Base-by-base conservation (phyloP, 2,329 filamentous ascomycete species). In the Aspergillus arachidicola region DNA sequence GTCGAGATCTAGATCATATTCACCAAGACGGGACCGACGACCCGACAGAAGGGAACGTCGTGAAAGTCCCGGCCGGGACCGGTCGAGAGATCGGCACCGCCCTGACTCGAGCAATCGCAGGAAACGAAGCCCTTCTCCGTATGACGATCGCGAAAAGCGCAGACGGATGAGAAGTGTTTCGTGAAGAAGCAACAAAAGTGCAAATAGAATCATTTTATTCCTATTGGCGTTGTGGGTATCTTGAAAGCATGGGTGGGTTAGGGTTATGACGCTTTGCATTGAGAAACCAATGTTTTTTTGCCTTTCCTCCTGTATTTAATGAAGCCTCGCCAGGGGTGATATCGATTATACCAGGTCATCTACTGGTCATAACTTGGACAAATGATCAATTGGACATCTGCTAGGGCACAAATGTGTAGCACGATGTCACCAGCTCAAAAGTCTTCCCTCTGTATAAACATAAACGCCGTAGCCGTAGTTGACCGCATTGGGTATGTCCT, bases 51-150 rank as follows among this genome's bases (percentile, higher is more conserved):
- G 19, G 30, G 48, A 51, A 10, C 48, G 48, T n/a, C 48, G 28
- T 32, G 48, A 32, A 12, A 51, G 28, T n/a, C 19, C 48, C 4
- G 19, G 66, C 57, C 69, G 72, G 54, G 85, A 87, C 46, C 77
- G 79, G 19, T 73, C 71, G 23, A 65, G 68, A 50, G 83, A 86
- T 67, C 81, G 84, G 23, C 79, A 88, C 69, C 82, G 85, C 41
- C 71, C 68, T 48, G 74, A 75, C 53, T 65, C 71, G 58, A 69
- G 73, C 63, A 69, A 61, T 64, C 71, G 72, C 46, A 75, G 75
- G 64, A 81, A 80, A 70, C 76, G 79, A 56, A 80, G 79, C 57
- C 77, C 75, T 26, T 81, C 79, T 7, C 79, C 79, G 5, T 78
- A 80, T 62, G 72, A 75, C 9, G 77, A 79, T 57, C 73, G 78